A percentile compares a stretch with the other conserved stretches of the same genome.
These are phyloP conservation scores for Termitomyces heimii DNA, from an alignment of 768 basidiomycete genomes.

Conservation along the genomic window DNA sequence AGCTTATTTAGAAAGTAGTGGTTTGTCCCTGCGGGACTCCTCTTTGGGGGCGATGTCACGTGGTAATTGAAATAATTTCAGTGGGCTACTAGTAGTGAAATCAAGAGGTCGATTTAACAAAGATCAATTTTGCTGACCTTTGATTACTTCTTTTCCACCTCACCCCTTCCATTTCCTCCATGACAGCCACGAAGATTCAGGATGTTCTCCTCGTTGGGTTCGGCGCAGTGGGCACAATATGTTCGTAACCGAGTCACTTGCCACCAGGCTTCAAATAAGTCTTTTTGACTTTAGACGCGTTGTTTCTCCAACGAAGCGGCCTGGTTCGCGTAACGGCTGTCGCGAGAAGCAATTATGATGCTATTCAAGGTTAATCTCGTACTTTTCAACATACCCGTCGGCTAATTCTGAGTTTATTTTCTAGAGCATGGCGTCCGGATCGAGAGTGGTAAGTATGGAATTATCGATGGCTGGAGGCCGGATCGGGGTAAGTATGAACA, in stretches of 20 bases:
- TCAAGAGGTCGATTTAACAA: too few species aligned
- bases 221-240: constrained; percentile 61
- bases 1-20: too few species aligned
- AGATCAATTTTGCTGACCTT: background rate
- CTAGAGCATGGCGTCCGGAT: constrained; percentile 51
- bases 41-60: too few species aligned
- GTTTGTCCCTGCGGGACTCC: too few species aligned
- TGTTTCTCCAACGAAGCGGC: constrained; percentile 50
- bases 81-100: too few species aligned
- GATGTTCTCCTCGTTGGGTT: constrained; percentile 59
- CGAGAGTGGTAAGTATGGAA: constrained; percentile 54
- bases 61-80: too few species aligned
- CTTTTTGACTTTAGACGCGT: constrained; percentile 35
- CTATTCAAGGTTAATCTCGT: constrained; percentile 33
- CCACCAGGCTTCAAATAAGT: background rate
- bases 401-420: background rate
- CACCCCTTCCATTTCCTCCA: background rate
- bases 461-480: constrained; percentile 53
- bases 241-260: constrained; percentile 29
- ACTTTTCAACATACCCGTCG: background rate
- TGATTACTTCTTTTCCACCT: background rate
- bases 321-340: constrained; percentile 64
- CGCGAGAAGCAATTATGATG: constrained; percentile 63
- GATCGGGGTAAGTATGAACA: constrained; percentile 45
- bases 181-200: constrained; percentile 15